Conservation (phyloP, 441 rosid genomes). For the Erysimum cheiri region DNA sequence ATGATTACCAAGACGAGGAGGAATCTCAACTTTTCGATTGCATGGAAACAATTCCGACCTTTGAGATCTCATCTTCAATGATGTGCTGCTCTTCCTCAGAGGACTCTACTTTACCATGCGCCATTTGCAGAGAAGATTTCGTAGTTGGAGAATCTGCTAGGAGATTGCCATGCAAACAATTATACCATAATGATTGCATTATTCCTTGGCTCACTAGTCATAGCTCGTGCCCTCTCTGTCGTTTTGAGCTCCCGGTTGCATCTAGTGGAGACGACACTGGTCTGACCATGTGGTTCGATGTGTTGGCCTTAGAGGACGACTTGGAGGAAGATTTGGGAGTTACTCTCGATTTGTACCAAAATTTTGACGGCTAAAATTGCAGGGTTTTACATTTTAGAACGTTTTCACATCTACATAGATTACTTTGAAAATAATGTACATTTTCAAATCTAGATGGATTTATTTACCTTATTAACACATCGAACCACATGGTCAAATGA, state of each 20-base stretch:
- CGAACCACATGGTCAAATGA: too few species aligned
- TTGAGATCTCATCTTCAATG: constrained; percentile 26
- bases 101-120: constrained; percentile 43
- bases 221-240: constrained; percentile 63
- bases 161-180: constrained; percentile 59
- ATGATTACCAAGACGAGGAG: background rate
- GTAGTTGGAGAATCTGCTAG: constrained; percentile 46
- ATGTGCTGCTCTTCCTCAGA: background rate
- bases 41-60: constrained; percentile 41
- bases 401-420: background rate
- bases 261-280: constrained; percentile 4
- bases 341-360: background rate
- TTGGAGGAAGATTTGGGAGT: constrained; percentile 19
- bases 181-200: constrained; percentile 64
- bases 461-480: background rate
- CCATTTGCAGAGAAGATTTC: constrained; percentile 61
- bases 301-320: constrained; percentile 16
- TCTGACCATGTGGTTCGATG: constrained; percentile 28
- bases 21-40: background rate
- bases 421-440: background rate
- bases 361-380: background rate
- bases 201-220: constrained; percentile 56
- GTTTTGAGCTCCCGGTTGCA: constrained; percentile 45
- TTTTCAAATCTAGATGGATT: background rate
- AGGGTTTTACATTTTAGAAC: background rate